Percentiles rank a stretch among this genome's conserved stretches.
phyloP scores from a whole-genome alignment of 2,329 filamentous ascomycete genomes.

The Fusarium torulosum region DNA sequence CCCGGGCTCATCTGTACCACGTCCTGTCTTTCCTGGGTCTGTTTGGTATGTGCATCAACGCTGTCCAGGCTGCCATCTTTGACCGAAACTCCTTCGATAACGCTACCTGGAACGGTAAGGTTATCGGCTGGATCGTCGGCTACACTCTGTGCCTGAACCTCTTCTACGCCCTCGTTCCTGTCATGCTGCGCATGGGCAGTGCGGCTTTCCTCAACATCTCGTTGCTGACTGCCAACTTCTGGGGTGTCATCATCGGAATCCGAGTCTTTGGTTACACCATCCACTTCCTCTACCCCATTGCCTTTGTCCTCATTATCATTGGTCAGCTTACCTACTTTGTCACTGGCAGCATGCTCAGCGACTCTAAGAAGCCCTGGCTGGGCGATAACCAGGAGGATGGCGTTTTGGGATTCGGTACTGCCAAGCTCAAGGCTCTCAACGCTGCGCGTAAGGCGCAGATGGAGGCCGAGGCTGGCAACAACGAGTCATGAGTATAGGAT shows the following conservation, averaged over 20 bases:
- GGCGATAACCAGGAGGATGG: conserved; percentile 87
- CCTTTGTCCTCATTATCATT: conserved; percentile 91
- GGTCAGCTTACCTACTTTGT: conserved; percentile 91
- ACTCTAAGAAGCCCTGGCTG: conserved; percentile 95
- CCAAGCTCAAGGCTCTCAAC: conserved; percentile 79
- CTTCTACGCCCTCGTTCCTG: conserved; percentile 89
- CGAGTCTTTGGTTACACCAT: conserved; percentile 84
- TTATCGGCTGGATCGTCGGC: conserved; percentile 87
- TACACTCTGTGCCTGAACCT: conserved; percentile 86
- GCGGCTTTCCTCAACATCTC: conserved; percentile 98
- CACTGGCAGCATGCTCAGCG: conserved; percentile 83
- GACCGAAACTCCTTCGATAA: conserved; percentile 79
- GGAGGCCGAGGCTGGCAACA: conserved; percentile 47
- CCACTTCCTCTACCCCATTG: conserved; percentile 94
- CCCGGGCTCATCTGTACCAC: conserved; percentile 88
- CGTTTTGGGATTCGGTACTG: conserved; percentile 84
- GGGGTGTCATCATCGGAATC: conserved; percentile 93
- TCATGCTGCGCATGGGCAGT: conserved; percentile 88
- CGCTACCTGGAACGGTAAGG: conserved; percentile 73
- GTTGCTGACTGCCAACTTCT: conserved; percentile 94
- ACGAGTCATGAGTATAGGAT: not conserved
- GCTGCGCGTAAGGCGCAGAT: conserved; percentile 60
- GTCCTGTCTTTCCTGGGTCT: conserved; percentile 91
- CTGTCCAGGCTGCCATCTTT: conserved; percentile 90
- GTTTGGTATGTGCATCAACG: conserved; percentile 92